Conservation (phyloP, 768 basidiomycete species). For the Suillus americanus region DNA sequence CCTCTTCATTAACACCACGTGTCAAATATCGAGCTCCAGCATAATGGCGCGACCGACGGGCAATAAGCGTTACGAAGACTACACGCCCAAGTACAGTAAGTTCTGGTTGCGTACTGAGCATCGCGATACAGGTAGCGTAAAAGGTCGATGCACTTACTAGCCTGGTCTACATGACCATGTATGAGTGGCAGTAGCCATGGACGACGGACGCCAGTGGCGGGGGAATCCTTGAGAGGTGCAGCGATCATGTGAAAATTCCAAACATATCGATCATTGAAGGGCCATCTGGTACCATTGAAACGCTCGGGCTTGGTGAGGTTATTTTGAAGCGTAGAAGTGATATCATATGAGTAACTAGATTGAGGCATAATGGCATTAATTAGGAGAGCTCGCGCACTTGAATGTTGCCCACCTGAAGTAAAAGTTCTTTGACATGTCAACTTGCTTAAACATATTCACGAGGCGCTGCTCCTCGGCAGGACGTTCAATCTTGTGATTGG, state of each 20-base stretch:
- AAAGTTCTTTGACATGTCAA: constrained; percentile 98
- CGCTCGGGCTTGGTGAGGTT: constrained; percentile 71
- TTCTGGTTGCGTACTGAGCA: constrained; percentile 47
- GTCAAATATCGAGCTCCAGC: constrained; percentile 95
- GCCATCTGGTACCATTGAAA: constrained; percentile 47
- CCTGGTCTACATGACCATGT: constrained; percentile 97
- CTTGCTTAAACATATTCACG: constrained; percentile 90
- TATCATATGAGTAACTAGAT: constrained; percentile 88
- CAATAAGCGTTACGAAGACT: constrained; percentile 93
- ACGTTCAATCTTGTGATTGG: constrained; percentile 83
- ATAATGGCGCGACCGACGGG: constrained; percentile 89
- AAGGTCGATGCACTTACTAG: constrained; percentile 63
- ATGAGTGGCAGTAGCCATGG: constrained; percentile 91
- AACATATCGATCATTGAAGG: constrained; percentile 85
- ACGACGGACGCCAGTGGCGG: constrained; percentile 44
- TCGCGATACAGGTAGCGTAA: neutral
- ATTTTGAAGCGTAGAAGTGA: constrained; percentile 93
- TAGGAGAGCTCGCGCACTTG: neutral
- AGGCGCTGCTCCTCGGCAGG: constrained; percentile 87
- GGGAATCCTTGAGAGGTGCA: constrained; percentile 53
- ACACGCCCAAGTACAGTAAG: constrained; percentile 87
- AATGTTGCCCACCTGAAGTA: constrained; percentile 76
- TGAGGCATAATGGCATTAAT: neutral
- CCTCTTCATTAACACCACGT: constrained; percentile 92
- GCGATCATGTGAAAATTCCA: constrained; percentile 94